Evolutionary conservation across 2,329 filamentous ascomycete species (phyloP).

Genomic region (Colletotrichum melonis): DNA sequence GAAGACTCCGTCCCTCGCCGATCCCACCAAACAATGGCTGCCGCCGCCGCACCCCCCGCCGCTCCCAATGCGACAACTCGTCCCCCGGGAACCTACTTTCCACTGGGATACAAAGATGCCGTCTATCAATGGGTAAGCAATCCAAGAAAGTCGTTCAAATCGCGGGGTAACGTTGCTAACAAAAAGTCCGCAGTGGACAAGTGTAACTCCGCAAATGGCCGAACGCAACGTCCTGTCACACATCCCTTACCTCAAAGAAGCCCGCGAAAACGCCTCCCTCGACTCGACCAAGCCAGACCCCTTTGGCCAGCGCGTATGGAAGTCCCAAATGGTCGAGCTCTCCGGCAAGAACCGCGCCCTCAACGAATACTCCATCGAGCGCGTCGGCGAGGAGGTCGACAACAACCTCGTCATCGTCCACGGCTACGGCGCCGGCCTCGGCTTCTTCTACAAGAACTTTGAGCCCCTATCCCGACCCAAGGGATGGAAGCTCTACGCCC

Average conservation of each 20-base stretch:
- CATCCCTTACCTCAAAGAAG: constrained; percentile 84
- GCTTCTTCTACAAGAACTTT: constrained; percentile 99
- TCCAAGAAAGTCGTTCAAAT: neutral
- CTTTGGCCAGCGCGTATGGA: constrained; percentile 87
- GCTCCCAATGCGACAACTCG: constrained; percentile 35
- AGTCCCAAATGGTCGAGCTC: constrained; percentile 84
- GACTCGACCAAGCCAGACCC: constrained; percentile 71
- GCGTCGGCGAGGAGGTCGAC: constrained; percentile 80
- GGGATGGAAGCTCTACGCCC: constrained; percentile 89
- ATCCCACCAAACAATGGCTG: constrained; percentile 34
- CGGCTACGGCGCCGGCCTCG: constrained; percentile 94
- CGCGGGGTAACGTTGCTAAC: constrained; percentile 19
- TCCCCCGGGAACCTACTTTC: constrained; percentile 69
- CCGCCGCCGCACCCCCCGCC: constrained; percentile 24
- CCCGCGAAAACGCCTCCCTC: constrained; percentile 71
- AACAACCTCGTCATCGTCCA: constrained; percentile 96
- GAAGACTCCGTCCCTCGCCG: constrained; percentile 29
- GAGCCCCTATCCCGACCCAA: constrained; percentile 82
- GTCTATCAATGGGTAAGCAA: constrained; percentile 86
- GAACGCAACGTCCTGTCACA: constrained; percentile 90
- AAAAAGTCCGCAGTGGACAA: constrained; percentile 75
- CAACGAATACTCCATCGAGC: constrained; percentile 93
- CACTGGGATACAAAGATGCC: constrained; percentile 90
- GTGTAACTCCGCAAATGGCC: constrained; percentile 82
- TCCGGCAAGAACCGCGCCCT: constrained; percentile 87